Evolutionary conservation across 495 filamentous ascomycete species (phyloP).

Genomic region (Aspergillus biplanus): DNA sequence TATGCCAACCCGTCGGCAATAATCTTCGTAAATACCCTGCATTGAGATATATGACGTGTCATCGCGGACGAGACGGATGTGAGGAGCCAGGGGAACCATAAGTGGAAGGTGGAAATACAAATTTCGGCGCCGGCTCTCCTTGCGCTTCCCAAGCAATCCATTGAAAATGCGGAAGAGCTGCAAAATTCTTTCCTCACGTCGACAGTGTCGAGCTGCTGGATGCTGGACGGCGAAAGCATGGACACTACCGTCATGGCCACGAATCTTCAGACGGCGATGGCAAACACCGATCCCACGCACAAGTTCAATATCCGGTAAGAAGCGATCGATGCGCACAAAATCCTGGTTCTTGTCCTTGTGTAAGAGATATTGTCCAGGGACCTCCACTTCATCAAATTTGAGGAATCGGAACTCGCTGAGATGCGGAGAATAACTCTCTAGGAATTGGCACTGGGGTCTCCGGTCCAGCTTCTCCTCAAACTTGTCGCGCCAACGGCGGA

Average conservation of each 20-base stretch:
- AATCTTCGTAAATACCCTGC: conserved; percentile 93
- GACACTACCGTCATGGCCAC: conserved; percentile 95
- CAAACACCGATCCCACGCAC: conserved; percentile 86
- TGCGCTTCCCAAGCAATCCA: conserved; percentile 81
- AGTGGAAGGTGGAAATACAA: conserved; percentile 93
- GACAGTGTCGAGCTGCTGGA: conserved; percentile 85
- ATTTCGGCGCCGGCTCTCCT: conserved; percentile 91
- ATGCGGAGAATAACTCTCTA: conserved; percentile 84
- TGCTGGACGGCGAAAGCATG: conserved; percentile 96
- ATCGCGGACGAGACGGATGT: conserved; percentile 91
- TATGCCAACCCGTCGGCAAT: conserved; percentile 81
- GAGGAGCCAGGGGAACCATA: conserved; percentile 91
- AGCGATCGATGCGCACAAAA: conserved; percentile 94
- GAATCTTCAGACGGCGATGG: conserved; percentile 90
- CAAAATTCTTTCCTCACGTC: conserved; percentile 90
- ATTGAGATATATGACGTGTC: conserved; percentile 93
- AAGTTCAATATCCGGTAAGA: conserved; percentile 91
- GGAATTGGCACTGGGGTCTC: conserved; percentile 65
- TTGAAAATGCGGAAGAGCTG: conserved; percentile 99
- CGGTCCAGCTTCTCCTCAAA: conserved; percentile 98
- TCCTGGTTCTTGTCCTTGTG: conserved; percentile 99
- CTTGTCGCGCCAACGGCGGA: conserved; percentile 94
- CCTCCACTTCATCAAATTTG: conserved; percentile 97
- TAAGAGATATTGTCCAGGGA: conserved; percentile 94
- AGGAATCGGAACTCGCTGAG: conserved; percentile 96